These are phyloP conservation scores for Claviceps digitariae DNA, from an alignment of 2,329 filamentous ascomycete genomes.

Conservation along the genomic window DNA sequence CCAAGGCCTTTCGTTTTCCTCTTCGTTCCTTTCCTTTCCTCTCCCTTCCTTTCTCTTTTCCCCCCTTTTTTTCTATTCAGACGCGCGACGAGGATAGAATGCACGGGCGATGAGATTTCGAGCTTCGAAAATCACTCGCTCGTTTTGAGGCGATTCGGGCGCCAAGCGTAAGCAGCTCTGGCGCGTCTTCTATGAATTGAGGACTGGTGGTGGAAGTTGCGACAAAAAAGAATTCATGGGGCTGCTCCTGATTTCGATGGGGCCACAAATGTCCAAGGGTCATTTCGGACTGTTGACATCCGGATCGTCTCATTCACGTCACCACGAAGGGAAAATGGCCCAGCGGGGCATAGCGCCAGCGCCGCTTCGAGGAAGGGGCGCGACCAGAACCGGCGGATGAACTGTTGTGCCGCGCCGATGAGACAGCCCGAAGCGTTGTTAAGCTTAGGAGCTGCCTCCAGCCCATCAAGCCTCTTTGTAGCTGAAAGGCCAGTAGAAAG, in stretches of 20 bases:
- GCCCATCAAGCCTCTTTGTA: too few relatives aligned
- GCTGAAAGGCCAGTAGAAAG: too few relatives aligned
- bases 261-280: slow-evolving; percentile 9
- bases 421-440: too few relatives aligned
- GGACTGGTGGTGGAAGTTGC: not conserved
- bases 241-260: slow-evolving; percentile 1
- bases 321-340: not conserved
- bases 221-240: not conserved
- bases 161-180: not conserved
- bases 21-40: too few relatives aligned
- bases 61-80: not conserved
- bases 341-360: not conserved
- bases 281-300: slow-evolving; percentile 6
- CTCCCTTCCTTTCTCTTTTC: too few relatives aligned
- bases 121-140: not conserved
- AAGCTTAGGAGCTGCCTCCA: too few relatives aligned
- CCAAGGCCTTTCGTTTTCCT: too few relatives aligned
- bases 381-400: slow-evolving; percentile 6
- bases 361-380: not conserved
- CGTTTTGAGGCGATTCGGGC: not conserved
- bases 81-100: not conserved
- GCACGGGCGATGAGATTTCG: not conserved
- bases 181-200: not conserved
- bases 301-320: slow-evolving; percentile 14
- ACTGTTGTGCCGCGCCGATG: slow-evolving; percentile 6